These are phyloP conservation scores for Prunus yedoensis DNA, from an alignment of 331 rosid species.

Conservation along the genomic window DNA sequence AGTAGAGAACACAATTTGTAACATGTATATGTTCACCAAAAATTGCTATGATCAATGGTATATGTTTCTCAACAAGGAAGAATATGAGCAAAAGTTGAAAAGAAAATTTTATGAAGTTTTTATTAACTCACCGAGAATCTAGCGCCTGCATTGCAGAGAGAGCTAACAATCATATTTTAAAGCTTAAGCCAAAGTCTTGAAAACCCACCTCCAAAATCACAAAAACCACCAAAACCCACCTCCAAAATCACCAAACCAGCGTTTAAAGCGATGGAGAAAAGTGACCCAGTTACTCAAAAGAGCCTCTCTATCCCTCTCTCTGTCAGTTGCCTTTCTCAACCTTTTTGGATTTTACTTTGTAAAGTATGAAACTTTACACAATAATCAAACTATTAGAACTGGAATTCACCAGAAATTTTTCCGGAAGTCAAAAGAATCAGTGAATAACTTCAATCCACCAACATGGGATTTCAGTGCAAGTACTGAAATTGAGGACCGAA, in stretches of 20 bases:
- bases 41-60: background rate
- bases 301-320: background rate
- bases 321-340: background rate
- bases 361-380: background rate
- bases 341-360: background rate
- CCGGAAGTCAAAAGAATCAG: background rate
- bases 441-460: background rate
- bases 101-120: background rate
- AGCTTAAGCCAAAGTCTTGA: slow-evolving; percentile 10
- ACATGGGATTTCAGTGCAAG: slow-evolving; percentile 2
- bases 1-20: background rate
- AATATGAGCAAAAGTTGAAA: background rate
- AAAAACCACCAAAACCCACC: slow-evolving; percentile 24
- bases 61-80: background rate
- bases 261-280: background rate
- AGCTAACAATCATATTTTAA: slow-evolving; percentile 63
- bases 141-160: slow-evolving; percentile 84
- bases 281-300: slow-evolving; percentile 13
- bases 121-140: slow-evolving; percentile 64
- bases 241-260: background rate
- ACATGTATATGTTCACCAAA: background rate
- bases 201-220: slow-evolving; percentile 32
- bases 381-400: background rate
- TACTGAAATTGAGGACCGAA: background rate
- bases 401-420: background rate